These are phyloP conservation scores for Kwoniella botswanensis DNA, from an alignment of 768 basidiomycete species.

Conservation along the genomic window DNA sequence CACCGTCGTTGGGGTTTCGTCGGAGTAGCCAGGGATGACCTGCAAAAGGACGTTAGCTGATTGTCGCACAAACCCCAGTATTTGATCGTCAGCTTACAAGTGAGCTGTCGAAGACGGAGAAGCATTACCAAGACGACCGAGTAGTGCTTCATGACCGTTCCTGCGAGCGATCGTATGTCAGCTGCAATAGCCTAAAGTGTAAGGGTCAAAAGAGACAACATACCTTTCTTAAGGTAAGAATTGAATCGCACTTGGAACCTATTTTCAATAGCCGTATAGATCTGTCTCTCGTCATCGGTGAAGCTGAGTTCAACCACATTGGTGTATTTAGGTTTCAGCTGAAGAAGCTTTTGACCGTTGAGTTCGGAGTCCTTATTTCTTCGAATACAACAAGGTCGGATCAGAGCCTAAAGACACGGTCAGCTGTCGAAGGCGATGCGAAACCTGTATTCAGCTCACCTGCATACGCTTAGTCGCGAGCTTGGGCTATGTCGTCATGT, in stretches of 20 bases:
- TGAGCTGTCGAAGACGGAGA: constrained; percentile 72
- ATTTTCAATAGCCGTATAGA: constrained; percentile 27
- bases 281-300: constrained; percentile 23
- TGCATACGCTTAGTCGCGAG: constrained; percentile 67
- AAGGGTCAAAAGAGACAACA: background rate
- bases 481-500: constrained; percentile 46
- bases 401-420: constrained; percentile 61
- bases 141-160: constrained; percentile 76
- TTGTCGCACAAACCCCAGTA: background rate
- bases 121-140: constrained; percentile 72
- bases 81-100: constrained; percentile 56
- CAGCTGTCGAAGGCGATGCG: background rate
- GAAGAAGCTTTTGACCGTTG: constrained; percentile 72
- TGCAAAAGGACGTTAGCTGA: background rate
- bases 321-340: constrained; percentile 67
- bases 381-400: constrained; percentile 65
- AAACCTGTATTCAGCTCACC: constrained; percentile 24
- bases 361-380: constrained; percentile 72
- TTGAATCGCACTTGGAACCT: constrained; percentile 69
- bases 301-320: constrained; percentile 60
- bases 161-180: background rate
- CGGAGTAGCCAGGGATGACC: constrained; percentile 70
- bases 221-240: constrained; percentile 32
- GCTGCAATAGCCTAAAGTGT: background rate
- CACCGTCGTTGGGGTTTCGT: constrained; percentile 61